phyloP scores from a whole-genome alignment of 1,139 yeast genomes.

The Dujonia santamariae region DNA sequence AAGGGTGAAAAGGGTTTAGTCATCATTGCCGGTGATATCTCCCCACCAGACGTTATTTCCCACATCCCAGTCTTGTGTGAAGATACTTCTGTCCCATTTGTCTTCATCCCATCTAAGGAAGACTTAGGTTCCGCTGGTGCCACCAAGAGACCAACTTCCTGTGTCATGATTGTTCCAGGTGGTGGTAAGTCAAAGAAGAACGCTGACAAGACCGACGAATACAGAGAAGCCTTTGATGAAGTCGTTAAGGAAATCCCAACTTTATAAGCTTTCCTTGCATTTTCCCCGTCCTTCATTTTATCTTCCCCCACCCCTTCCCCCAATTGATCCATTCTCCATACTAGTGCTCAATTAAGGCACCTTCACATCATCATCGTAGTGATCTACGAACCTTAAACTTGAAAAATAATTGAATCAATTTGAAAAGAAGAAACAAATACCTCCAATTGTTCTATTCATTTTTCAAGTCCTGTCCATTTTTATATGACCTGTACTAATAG shows the following conservation, averaged over 20 bases:
- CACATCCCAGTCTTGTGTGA: slow-evolving; percentile 98
- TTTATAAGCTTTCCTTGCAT: slow-evolving; percentile 15
- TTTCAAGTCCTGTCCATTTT: no score
- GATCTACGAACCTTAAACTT: no score
- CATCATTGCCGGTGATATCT: slow-evolving; percentile 94
- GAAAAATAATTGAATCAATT: no score
- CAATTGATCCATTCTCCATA: neutral
- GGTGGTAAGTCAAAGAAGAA: slow-evolving; percentile 85
- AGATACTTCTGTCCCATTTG: slow-evolving; percentile 84
- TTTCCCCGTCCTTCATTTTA: neutral
- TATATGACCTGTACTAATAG: slow-evolving; percentile 6
- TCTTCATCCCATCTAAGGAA: slow-evolving; percentile 95
- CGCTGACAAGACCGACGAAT: slow-evolving; percentile 79
- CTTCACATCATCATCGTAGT: neutral
- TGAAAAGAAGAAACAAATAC: no score
- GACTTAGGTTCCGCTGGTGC: slow-evolving; percentile 99
- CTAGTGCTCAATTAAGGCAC: neutral
- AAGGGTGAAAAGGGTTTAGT: slow-evolving; percentile 98
- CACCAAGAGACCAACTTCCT: slow-evolving; percentile 97
- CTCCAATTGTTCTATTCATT: no score
- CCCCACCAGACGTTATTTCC: slow-evolving; percentile 95
- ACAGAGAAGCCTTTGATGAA: slow-evolving; percentile 90
- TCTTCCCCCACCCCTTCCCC: neutral
- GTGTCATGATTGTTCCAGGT: slow-evolving; percentile 97
- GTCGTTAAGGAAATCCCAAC: slow-evolving; percentile 82